Evolutionary conservation across 306 rosid genomes (phyloP), one percentile per base, ranked within the genome.

Genomic region (Malus domestica): DNA sequence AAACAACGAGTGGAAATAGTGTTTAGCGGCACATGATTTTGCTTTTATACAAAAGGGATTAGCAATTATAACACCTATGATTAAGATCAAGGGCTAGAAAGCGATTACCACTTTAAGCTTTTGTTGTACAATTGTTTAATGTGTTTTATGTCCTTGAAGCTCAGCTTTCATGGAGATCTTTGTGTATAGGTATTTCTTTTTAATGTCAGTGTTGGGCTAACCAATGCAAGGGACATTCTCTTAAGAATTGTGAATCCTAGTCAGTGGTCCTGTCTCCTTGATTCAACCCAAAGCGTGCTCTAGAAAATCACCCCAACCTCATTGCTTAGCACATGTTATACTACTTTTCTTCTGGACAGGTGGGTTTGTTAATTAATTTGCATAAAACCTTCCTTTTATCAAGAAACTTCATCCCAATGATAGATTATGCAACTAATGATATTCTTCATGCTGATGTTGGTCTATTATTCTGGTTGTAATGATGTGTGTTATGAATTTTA

Each of bases 241-340:
- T 87, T 84, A 82, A 52, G 81, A 76, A 72, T 80, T 85, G 90
- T 73, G 90, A 86, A 85, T 85, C 80, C 81, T 25, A 83, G 81
- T 77, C 90, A 85, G 91, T 91, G 90, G 96, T 78, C 72, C 80
- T 88, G 97, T 91, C 93, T 90, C 98, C 93, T 91, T 88, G 92
- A 85, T 88, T 85, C 96, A 89, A 87, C 80, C 90, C 95, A 85
- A 93, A 79, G 97, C 97, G 90, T 91, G 97, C 98, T 76, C 92
- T 91, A 84, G 93, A 87, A 87, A 86, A 60, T 81, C 92, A 85
- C 93, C 78, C 90, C 90, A 73, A 75, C 33, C 88, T 84, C 85
- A 80, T 87, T 91, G 97, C 91, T 80, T 67, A 72, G 84, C 97
- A 88, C 93, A 91, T 91, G 98, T 84, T 76, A 89, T 72, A 83